A percentile compares a stretch with the other conserved stretches of the same genome.
phyloP scores from a whole-genome alignment of 306 rosid species.

The Vicia faba region DNA sequence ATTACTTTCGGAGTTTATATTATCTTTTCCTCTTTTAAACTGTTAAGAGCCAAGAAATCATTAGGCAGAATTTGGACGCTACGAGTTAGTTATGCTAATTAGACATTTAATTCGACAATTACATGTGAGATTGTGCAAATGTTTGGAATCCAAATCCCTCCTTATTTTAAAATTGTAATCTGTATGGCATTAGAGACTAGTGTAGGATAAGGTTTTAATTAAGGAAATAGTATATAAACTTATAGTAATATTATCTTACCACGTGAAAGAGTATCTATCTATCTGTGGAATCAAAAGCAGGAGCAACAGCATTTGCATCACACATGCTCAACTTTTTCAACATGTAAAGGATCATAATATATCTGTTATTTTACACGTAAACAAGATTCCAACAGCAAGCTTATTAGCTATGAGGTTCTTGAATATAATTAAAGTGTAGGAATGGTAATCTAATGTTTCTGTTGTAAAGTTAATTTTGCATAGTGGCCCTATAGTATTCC shows the following conservation, averaged over 20 bases:
- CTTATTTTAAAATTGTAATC: background rate
- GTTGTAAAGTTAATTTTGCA: constrained; percentile 20
- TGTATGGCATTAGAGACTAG: background rate
- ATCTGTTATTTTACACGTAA: constrained; percentile 22
- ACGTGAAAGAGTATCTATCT: constrained; percentile 36
- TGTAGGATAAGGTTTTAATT: constrained; percentile 18
- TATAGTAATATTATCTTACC: background rate
- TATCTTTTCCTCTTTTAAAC: background rate
- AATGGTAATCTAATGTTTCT: constrained; percentile 6
- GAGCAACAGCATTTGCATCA: constrained; percentile 29
- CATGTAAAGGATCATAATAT: constrained; percentile 10
- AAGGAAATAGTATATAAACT: background rate
- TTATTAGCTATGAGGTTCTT: constrained; percentile 13
- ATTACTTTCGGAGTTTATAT: background rate
- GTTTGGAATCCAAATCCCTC: background rate
- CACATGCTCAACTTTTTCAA: constrained; percentile 36
- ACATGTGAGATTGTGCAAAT: background rate
- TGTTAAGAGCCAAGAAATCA: background rate
- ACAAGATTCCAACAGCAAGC: constrained; percentile 13
- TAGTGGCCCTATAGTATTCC: constrained; percentile 7
- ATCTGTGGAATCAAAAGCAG: constrained; percentile 37
- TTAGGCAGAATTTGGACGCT: background rate
- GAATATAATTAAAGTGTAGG: constrained; percentile 21
- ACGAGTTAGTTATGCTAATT: background rate
- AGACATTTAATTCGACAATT: background rate